These are phyloP conservation scores for Fusarium drepaniforme DNA, from an alignment of 2,329 filamentous ascomycete genomes.

Conservation along the genomic window DNA sequence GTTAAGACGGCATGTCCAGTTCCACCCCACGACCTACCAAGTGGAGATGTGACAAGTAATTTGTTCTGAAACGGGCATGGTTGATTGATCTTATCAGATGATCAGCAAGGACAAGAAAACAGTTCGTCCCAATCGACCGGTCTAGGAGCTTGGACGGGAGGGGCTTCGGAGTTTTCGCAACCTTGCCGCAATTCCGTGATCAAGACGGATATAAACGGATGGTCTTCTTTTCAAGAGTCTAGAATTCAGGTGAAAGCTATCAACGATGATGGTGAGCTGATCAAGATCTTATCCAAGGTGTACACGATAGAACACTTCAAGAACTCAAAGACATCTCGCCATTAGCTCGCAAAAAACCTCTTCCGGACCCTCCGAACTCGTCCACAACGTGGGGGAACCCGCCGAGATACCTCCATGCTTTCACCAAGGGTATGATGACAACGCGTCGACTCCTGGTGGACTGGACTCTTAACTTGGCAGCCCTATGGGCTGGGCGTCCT, in stretches of 20 bases:
- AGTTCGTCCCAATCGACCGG: neutral
- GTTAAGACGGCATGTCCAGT: neutral
- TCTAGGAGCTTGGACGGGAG: neutral
- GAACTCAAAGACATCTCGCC: neutral
- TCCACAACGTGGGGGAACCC: neutral
- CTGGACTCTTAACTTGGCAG: neutral
- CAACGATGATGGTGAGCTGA: neutral
- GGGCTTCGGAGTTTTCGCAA: neutral
- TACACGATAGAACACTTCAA: too few species aligned
- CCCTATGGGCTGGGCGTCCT: neutral
- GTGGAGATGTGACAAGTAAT: neutral
- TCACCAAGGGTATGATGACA: neutral
- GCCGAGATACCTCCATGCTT: neutral
- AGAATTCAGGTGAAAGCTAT: accelerated
- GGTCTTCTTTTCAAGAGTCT: neutral
- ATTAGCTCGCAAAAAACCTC: neutral
- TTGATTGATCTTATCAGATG: neutral
- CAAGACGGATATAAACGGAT: neutral
- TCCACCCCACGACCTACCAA: neutral
- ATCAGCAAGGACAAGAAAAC: neutral
- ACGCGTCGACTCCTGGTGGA: neutral
- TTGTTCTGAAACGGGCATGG: neutral
- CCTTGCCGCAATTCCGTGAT: neutral
- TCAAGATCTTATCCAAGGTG: too few species aligned
- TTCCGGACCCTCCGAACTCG: neutral